Evolutionary conservation across 108 stramenopile species (phyloP).

Genomic region (Skeletonema potamos): DNA sequence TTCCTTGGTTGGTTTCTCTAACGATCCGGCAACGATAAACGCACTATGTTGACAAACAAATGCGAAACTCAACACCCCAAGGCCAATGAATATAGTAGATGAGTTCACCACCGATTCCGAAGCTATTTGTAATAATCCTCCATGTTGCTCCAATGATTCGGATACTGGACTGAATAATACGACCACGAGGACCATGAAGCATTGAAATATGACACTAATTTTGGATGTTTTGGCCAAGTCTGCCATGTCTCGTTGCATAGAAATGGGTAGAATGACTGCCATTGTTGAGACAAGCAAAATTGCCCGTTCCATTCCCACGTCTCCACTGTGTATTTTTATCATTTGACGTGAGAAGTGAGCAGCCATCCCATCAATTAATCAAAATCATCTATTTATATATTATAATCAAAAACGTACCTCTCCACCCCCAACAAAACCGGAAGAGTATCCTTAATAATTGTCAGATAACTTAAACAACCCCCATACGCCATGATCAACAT

Average conservation of each 20-base stretch:
- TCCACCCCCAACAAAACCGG: constrained; percentile 63
- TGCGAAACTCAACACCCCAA: constrained; percentile 44
- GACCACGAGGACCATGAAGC: constrained; percentile 26
- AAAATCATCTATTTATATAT: too few relatives aligned
- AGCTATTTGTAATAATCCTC: constrained; percentile 28
- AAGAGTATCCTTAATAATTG: constrained; percentile 85
- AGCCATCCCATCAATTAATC: too few relatives aligned
- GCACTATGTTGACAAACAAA: constrained; percentile 54
- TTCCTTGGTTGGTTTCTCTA: constrained; percentile 35
- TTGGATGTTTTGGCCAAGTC: constrained; percentile 61
- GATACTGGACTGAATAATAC: constrained; percentile 37
- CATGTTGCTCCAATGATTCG: constrained; percentile 15
- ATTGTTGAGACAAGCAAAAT: constrained; percentile 63
- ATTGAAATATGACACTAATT: constrained; percentile 35
- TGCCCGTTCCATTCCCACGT: constrained; percentile 46
- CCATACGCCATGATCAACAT: constrained; percentile 89
- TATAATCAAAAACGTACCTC: not conserved
- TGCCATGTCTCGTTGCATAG: constrained; percentile 82
- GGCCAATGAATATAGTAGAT: constrained; percentile 36
- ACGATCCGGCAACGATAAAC: constrained; percentile 43
- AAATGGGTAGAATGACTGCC: constrained; percentile 65
- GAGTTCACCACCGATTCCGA: constrained; percentile 23
- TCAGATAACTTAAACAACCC: constrained; percentile 78
- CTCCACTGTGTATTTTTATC: constrained; percentile 10
- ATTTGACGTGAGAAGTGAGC: too few relatives aligned